Evolutionary conservation across 176 grass and related monocot species (phyloP).

Genomic region (Paspalum notatum): DNA sequence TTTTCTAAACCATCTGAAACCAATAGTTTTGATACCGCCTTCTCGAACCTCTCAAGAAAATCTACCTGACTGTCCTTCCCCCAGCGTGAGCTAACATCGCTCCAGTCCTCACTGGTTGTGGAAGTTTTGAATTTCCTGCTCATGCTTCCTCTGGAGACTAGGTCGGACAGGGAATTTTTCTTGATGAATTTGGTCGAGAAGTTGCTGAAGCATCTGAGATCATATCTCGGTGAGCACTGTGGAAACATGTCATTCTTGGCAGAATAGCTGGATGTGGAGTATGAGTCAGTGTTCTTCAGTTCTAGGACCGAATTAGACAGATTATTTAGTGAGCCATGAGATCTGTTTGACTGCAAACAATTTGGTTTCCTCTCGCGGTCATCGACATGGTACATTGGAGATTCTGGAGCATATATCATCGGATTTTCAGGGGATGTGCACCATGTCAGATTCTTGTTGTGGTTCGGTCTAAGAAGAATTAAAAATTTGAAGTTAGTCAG

Average conservation of each 20-base stretch:
- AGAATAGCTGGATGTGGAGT: constrained; percentile 40
- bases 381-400: constrained; percentile 43
- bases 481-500: constrained; percentile 25
- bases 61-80: constrained; percentile 71
- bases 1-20: constrained; percentile 57
- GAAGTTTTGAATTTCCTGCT: constrained; percentile 63
- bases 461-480: constrained; percentile 45
- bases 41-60: constrained; percentile 79
- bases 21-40: constrained; percentile 71
- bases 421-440: constrained; percentile 58
- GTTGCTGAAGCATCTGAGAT: constrained; percentile 87
- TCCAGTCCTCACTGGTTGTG: constrained; percentile 72
- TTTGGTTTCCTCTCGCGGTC: constrained; percentile 39
- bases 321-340: constrained; percentile 59
- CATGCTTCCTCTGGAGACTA: constrained; percentile 75
- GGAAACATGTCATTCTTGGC: constrained; percentile 48
- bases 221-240: constrained; percentile 55
- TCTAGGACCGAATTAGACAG: constrained; percentile 63
- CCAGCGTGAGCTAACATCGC: constrained; percentile 62
- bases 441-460: constrained; percentile 66
- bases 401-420: constrained; percentile 67
- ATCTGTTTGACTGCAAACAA: constrained; percentile 62
- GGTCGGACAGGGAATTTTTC: constrained; percentile 58
- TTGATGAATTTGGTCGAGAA: constrained; percentile 82
- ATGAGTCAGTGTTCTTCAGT: constrained; percentile 51